Evolutionary conservation across 176 grass and related monocot genomes (phyloP), one percentile per base, ranked within the genome.

Genomic region (Typha latifolia): DNA sequence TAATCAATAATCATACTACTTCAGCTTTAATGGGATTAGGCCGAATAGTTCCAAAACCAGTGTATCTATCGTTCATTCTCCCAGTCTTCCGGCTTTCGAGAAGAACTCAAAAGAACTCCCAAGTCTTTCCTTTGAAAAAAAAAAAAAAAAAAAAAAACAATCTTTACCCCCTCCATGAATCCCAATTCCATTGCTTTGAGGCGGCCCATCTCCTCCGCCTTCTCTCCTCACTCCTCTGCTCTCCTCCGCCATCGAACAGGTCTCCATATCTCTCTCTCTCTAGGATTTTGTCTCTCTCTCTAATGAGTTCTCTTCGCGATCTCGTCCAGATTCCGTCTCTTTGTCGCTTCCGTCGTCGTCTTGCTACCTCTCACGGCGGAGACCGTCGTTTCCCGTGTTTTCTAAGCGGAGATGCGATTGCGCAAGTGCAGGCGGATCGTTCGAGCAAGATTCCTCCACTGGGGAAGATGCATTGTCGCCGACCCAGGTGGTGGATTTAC

Each of bases 401-500:
- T 53, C 49, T 49, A 53, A 18, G 49, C 64, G 63, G 63, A 69
- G 73, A 49, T 64, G 51, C 1, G 32, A 76, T 53, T 68, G 47
- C 70, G 76, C 66, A n/a, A 73, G 23, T 20, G 50, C 69, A 8
- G 67, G 69, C 24, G 73, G 74, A 67, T 87, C 87, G 61, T 81
- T 91, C 21, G 74, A 81, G 50, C 68, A 80, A 66, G 64, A 79
- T 16, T 12, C 68, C 47, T 12, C 68, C 47, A 37, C 0, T 62
- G 64, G 70, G 57, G 68, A 71, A 12, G 84, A 68, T 27, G 57
- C 14, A 2, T 70, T 63, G 3, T 15, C 12, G 23, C 37, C 47
- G 31, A 72, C 72, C 48, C 82, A 91, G 87, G 87, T 96, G 62
- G 2, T 57, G 49, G 18, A 49, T 52, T 43, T 68, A 27, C 49